Evolutionary conservation across 2,329 filamentous ascomycete species (phyloP), one percentile per base, ranked within the genome.

Genomic region (Arthrobotrys entomopaga): DNA sequence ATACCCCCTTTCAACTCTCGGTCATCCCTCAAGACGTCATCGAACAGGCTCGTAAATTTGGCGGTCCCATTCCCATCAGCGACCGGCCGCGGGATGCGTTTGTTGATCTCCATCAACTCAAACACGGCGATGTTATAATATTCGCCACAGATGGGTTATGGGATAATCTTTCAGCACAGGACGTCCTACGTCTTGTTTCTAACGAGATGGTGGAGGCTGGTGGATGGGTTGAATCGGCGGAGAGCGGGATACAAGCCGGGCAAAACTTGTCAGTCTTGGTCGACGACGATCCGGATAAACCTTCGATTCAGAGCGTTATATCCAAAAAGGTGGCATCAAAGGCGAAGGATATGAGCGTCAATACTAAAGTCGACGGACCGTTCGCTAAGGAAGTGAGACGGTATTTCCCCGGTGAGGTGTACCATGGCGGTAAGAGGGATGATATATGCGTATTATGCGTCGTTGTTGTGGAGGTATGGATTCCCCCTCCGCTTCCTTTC

Each of bases 81-180:
- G 95, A 99, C 82, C 85, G 90, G 67, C 95, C 95, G 11, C 87
- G 88, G 77, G 92, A 98, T 79, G 91, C 95, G 19, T 90, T 91
- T 80, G 87, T 96, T 26, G 90, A 90, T 15, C 88, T 88, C 71
- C 89, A 96, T 81, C 82, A 84, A 48, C 86, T 98, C 65, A 89
- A 90, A 77, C 93, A 98, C 81, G 95, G 95, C 19, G 95, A 99
- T 80, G 90, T 99, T 1, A 84, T 98, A n/a, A 83, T 99, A 16
- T 91, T 99, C 77, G 95, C 93, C 1, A 97, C 93, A 0, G 95
- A 99, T 81, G 95, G 95, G 2, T 90, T 98, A 3, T 95, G 95
- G 87, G 95, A 99, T 81, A 99, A 99, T 79, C 85, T 99, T 34
- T 95, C 92, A 79, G 91, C 93, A 79, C 91, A 96, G 79, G 93